Conservation (phyloP, 1,139 yeast genomes). For the Taiozyma sp. region DNA sequence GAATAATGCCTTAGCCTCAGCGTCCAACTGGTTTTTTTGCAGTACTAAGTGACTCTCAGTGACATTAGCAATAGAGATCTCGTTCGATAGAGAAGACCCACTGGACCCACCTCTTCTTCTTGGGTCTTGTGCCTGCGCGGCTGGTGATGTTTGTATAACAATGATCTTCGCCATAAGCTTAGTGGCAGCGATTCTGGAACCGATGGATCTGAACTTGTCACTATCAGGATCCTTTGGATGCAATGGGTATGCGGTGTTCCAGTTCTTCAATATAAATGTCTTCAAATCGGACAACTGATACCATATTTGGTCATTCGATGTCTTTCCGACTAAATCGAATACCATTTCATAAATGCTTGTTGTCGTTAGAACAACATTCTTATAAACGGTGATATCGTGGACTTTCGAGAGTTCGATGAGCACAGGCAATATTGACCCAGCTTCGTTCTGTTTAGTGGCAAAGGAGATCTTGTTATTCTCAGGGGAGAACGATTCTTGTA, state of each 20-base stretch:
- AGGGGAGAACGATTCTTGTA: slow-evolving; percentile 38
- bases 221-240: slow-evolving; percentile 35
- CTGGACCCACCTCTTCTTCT: slow-evolving; percentile 22
- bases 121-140: slow-evolving; percentile 12
- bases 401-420: slow-evolving; percentile 16
- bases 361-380: slow-evolving; percentile 27
- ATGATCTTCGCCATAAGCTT: slow-evolving; percentile 71
- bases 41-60: slow-evolving; percentile 65
- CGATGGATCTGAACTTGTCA: slow-evolving; percentile 47
- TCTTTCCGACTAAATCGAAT: slow-evolving; percentile 34
- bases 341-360: slow-evolving; percentile 28
- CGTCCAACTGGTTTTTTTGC: slow-evolving; percentile 48
- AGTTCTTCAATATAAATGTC: slow-evolving; percentile 25
- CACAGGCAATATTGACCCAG: slow-evolving; percentile 29
- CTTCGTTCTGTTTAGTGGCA: slow-evolving; percentile 37
- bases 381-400: slow-evolving; percentile 26
- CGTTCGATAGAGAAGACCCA: slow-evolving; percentile 22
- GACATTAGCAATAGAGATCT: slow-evolving; percentile 55
- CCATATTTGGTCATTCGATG: slow-evolving; percentile 31
- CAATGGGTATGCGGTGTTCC: slow-evolving; percentile 30
- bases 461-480: slow-evolving; percentile 26
- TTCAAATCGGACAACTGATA: slow-evolving; percentile 26
- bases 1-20: slow-evolving; percentile 66
- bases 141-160: slow-evolving; percentile 57
- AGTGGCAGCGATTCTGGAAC: slow-evolving; percentile 57